Percentiles rank a stretch among this genome's conserved stretches.
Conservation (phyloP, 352 stramenopile genomes). For the Phytophthora hybrid region DNA sequence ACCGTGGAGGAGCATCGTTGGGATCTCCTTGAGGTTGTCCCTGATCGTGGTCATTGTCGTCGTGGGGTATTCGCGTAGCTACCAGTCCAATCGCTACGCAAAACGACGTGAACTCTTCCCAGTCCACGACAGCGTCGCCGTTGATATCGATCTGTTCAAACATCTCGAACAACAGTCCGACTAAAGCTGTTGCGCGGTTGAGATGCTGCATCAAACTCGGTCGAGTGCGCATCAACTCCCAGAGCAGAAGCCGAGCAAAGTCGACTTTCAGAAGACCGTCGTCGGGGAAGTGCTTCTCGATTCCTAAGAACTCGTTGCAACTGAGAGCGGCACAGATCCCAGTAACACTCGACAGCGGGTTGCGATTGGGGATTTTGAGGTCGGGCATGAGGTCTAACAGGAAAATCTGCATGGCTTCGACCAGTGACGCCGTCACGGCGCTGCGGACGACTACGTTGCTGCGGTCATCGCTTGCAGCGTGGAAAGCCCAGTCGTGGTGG, state of each 20-base stretch:
- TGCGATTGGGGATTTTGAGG: conserved; percentile 74
- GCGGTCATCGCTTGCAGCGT: conserved; percentile 43
- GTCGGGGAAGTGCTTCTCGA: conserved; percentile 59
- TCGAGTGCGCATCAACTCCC: conserved; percentile 53
- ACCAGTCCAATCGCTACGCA: conserved; percentile 75
- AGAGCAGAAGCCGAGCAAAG: conserved; percentile 63
- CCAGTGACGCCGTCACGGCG: conserved; percentile 52
- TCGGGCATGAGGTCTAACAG: conserved; percentile 75
- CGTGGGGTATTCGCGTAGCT: conserved; percentile 40
- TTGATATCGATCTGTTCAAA: conserved; percentile 91
- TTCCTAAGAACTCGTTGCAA: conserved; percentile 63
- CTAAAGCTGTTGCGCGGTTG: conserved; percentile 43
- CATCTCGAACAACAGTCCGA: conserved; percentile 71
- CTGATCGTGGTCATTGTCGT: conserved; percentile 39
- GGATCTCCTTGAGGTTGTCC: conserved; percentile 25
- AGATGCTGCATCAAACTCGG: conserved; percentile 50
- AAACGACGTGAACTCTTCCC: conserved; percentile 89
- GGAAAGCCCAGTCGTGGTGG: conserved; percentile 45
- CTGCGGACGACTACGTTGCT: conserved; percentile 47
- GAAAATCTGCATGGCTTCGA: conserved; percentile 65
- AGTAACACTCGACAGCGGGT: conserved; percentile 64
- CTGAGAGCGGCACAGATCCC: conserved; percentile 69
- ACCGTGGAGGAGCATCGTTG: conserved; percentile 27
- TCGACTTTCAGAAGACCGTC: conserved; percentile 51
- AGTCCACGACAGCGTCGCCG: conserved; percentile 75